Base-by-base conservation (phyloP, 768 basidiomycete genomes). In the Lyophyllum semitale region DNA sequence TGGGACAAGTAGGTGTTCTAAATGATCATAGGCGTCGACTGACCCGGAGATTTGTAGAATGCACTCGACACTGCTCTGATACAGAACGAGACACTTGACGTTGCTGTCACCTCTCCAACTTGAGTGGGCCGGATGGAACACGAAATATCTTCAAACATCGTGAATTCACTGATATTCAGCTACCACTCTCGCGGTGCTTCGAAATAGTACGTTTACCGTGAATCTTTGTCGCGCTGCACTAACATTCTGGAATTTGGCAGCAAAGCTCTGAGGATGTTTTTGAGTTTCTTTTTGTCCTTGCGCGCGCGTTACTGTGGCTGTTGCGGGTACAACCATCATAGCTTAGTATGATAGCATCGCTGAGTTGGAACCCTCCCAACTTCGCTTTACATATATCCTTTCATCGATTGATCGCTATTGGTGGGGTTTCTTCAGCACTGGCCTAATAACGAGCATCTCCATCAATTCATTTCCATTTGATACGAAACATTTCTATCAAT, bases 31-130 rank as follows among this genome's bases (percentile, higher is more conserved):
- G 4, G 15, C 15, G 22, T 48, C 42, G 50, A 54, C 55, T 62
- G 33, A 61, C 55, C 44, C 38, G 17, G 43, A 49, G n/a, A 37
- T 18, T 11, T 42, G 56, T 32, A 80, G 78, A 59, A 54, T 77
- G 55, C 73, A 71, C 55, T 78, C 80, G 2, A 73, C 76, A 54
- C 63, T 76, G 5, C 68, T 82, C 6, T 79, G 65, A 61, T 78
- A 15, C 70, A 69, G 35, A 65, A 62, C 1, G 68, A 72, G 27
- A 66, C 60, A 7, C 71, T 68, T 25, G 76, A 76, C 55, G 79
- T 82, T 12, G 67, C 69, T 8, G 61, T 64, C 40, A 70, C 75
- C 13, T 60, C 67, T 18, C 62, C 66, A 15, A 62, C 62, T n/a
- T n/a, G n/a, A n/a, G n/a, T 37, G 70, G 71, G 38, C 46, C 60